Base-by-base conservation (phyloP, 2,329 filamentous ascomycete species). In the Sporothrix protearum region DNA sequence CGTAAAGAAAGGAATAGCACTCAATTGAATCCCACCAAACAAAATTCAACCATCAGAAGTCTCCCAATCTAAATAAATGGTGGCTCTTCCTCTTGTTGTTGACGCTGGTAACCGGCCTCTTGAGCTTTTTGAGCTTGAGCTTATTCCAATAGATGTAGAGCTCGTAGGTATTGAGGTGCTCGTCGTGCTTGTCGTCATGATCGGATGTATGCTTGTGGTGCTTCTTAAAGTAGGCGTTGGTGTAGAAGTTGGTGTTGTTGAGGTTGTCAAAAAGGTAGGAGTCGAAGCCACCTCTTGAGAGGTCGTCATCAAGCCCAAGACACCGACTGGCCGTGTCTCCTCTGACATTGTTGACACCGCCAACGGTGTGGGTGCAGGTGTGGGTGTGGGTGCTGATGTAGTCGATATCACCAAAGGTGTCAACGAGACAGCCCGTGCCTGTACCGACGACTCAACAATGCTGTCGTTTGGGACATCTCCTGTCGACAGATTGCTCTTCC, bases 51-150 rank as follows among this genome's bases (percentile, higher is more conserved):
- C 16, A 28, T 10, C 55, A 61, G 1, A 7, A 10, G 2, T 39
- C 39, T 63, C 19, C 14, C 39, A 9, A 14, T 28, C 16, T 19
- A 66, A 33, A 68, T 25, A 39, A 68, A 51, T 22, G 63, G 19
- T 1, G 30, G 47, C n/a, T 51, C 42, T 47, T 69, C 63, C 47
- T 66, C 64, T 36, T 71, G 71, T 25, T 49, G 66, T 66, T 64
- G 71, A 42, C 55, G 39, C 70, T 67, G 70, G 45, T 71, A 69
- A 8, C 55, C 30, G 19, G 49, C 64, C 30, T 63, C 57, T 36
- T 36, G 33, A 36, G 8, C 51, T 57, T n/a, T n/a, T n/a, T 2
- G 53, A 30, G 53, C 12, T 55, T 25, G 51, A 28, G 25, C 53
- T 57, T 14, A 25, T 57, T 0, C 33, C 8, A 36, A 33, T 12